Evolutionary conservation across 2,329 filamentous ascomycete genomes (phyloP).

Genomic region (Neofusicoccum ribis): DNA sequence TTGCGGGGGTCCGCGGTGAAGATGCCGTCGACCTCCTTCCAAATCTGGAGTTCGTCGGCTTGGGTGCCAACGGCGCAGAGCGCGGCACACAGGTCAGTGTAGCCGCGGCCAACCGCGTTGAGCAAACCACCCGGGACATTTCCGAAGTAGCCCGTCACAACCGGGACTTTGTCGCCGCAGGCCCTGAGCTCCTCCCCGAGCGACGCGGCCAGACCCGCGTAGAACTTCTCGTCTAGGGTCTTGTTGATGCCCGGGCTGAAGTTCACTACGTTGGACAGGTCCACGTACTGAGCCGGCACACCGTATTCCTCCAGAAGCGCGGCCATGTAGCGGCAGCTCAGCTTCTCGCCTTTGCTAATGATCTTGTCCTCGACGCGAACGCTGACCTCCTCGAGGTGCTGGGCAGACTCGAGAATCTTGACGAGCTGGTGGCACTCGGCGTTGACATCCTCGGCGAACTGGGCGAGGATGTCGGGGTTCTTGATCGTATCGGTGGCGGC

Average conservation of each 20-base stretch:
- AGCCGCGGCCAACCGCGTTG: constrained; percentile 89
- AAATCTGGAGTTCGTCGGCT: constrained; percentile 89
- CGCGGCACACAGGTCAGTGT: constrained; percentile 94
- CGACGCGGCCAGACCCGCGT: constrained; percentile 41
- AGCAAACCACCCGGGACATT: constrained; percentile 88
- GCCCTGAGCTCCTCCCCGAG: constrained; percentile 45
- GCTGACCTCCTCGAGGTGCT: constrained; percentile 55
- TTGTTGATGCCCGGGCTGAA: constrained; percentile 48
- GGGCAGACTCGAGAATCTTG: constrained; percentile 69
- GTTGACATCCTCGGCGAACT: constrained; percentile 67
- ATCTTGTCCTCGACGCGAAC: constrained; percentile 65
- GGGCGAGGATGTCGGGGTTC: constrained; percentile 44
- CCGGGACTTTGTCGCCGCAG: constrained; percentile 47
- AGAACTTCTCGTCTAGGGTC: constrained; percentile 50
- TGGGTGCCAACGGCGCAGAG: constrained; percentile 85
- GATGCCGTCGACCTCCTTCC: constrained; percentile 98
- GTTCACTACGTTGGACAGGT: constrained; percentile 79
- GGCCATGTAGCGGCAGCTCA: constrained; percentile 91
- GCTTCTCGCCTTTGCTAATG: constrained; percentile 91
- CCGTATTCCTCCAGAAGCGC: constrained; percentile 77
- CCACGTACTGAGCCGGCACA: constrained; percentile 84
- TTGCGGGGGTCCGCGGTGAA: constrained; percentile 85
- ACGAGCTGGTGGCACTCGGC: constrained; percentile 77
- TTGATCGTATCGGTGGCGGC: constrained; percentile 60
- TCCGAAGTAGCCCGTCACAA: constrained; percentile 87